These are phyloP conservation scores for Yamadazyma insecticola DNA, from an alignment of 805 yeast species.

Conservation along the genomic window DNA sequence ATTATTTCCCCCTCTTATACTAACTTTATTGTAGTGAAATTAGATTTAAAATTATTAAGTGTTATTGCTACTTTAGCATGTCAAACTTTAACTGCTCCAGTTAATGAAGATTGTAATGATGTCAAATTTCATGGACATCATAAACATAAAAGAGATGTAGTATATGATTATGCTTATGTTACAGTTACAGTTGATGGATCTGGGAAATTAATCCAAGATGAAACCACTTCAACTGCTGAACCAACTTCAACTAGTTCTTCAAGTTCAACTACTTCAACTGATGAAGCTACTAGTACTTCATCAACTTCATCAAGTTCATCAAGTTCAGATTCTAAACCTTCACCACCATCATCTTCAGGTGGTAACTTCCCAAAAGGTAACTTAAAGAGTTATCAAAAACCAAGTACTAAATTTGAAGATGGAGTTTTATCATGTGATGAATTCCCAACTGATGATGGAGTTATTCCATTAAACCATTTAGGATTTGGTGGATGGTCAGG, in stretches of 20 bases:
- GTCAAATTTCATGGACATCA: constrained; percentile 50
- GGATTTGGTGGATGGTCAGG: constrained; percentile 43
- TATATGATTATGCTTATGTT: constrained; percentile 37
- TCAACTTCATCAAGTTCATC: constrained; percentile 10
- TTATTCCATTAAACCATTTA: constrained; percentile 43
- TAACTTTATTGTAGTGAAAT: no score
- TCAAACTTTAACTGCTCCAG: constrained; percentile 9
- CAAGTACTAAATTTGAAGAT: constrained; percentile 56
- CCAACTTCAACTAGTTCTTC: constrained; percentile 12
- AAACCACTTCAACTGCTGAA: constrained; percentile 17
- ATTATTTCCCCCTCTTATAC: no score
- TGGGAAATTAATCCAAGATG: constrained; percentile 31
- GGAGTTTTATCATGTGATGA: constrained; percentile 65
- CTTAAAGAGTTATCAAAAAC: constrained; percentile 43
- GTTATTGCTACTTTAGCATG: no score
- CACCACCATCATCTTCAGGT: constrained; percentile 20
- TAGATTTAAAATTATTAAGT: no score
- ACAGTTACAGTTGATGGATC: constrained; percentile 41
- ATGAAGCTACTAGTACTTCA: constrained; percentile 9
- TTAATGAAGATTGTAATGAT: constrained; percentile 12
- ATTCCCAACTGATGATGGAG: constrained; percentile 77
- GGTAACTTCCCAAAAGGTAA: constrained; percentile 41
- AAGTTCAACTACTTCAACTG: constrained; percentile 15
- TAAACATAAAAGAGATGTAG: constrained; percentile 57
- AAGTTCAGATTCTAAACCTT: constrained; percentile 25